phyloP scores from a whole-genome alignment of 345 rosid species.

The Isatis tinctoria region DNA sequence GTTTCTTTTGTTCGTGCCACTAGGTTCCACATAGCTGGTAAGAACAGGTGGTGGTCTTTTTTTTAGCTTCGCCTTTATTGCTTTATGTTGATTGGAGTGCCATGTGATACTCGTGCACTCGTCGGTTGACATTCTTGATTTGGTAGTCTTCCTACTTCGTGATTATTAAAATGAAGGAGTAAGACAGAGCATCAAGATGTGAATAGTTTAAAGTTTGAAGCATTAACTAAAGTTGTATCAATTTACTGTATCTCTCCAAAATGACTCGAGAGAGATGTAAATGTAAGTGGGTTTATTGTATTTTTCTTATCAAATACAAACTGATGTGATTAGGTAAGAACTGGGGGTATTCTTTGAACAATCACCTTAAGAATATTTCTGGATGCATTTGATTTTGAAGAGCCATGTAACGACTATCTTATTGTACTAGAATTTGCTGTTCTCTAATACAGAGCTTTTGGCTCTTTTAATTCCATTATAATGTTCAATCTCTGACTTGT shows the following conservation, averaged over 20 bases:
- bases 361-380: neutral
- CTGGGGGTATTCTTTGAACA: neutral
- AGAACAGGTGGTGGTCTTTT: slow-evolving; percentile 22
- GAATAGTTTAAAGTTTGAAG: neutral
- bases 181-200: neutral
- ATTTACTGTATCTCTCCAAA: neutral
- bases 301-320: too few relatives aligned
- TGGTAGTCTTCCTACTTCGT: slow-evolving; percentile 11
- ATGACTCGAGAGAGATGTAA: neutral
- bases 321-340: neutral
- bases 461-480: neutral
- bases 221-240: neutral
- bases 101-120: slow-evolving; percentile 27
- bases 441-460: neutral
- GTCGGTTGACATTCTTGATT: slow-evolving; percentile 15
- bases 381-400: slow-evolving; percentile 9
- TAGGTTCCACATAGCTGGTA: slow-evolving; percentile 31
- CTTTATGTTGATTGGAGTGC: slow-evolving; percentile 13
- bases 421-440: slow-evolving; percentile 8
- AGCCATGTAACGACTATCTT: slow-evolving; percentile 10
- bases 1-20: slow-evolving; percentile 27
- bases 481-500: neutral
- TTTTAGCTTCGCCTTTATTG: slow-evolving; percentile 17
- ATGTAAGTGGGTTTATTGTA: neutral
- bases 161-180: neutral